Evolutionary conservation across 1,284 basidiomycete genomes (phyloP).

Genomic region (Spongispora temasekensis): DNA sequence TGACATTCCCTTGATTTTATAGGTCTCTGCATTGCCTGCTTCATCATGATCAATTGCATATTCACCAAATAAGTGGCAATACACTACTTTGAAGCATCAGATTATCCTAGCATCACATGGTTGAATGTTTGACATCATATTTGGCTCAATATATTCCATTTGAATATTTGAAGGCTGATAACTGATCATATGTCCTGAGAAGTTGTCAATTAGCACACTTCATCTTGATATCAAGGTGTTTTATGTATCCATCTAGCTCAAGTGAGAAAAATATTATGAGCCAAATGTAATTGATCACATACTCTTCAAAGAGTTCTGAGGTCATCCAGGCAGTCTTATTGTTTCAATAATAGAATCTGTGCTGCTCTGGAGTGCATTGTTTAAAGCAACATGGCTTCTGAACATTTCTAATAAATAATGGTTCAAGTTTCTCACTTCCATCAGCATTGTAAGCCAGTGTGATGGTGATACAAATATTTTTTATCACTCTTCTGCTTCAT

Average conservation of each 20-base stretch:
- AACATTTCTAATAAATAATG: not conserved
- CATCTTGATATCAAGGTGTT: too few relatives aligned
- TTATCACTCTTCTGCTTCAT: slow-evolving; percentile 2
- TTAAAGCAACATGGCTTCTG: slow-evolving; percentile 2
- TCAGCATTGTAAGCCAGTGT: slow-evolving; percentile 2
- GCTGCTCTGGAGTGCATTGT: not conserved
- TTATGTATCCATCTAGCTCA: too few relatives aligned
- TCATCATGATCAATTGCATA: not conserved
- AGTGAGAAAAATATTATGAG: too few relatives aligned
- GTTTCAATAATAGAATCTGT: slow-evolving; percentile 1
- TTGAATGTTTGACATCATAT: not conserved
- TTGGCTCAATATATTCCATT: not conserved
- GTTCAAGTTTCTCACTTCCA: not conserved
- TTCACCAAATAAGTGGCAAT: not conserved
- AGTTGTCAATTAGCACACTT: not conserved
- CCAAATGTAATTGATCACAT: not conserved
- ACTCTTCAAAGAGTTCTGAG: not conserved
- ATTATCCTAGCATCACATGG: not conserved
- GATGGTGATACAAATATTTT: not conserved
- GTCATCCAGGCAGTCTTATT: slow-evolving; percentile 11
- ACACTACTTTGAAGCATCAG: too few relatives aligned
- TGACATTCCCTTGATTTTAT: not conserved
- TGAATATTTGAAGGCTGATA: not conserved
- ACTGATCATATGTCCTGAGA: not conserved
- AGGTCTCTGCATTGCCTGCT: not conserved